A percentile compares a stretch with the other conserved stretches of the same genome.
These are phyloP conservation scores for Fusarium aywerte DNA, from an alignment of 2,329 filamentous ascomycete genomes.

Conservation along the genomic window DNA sequence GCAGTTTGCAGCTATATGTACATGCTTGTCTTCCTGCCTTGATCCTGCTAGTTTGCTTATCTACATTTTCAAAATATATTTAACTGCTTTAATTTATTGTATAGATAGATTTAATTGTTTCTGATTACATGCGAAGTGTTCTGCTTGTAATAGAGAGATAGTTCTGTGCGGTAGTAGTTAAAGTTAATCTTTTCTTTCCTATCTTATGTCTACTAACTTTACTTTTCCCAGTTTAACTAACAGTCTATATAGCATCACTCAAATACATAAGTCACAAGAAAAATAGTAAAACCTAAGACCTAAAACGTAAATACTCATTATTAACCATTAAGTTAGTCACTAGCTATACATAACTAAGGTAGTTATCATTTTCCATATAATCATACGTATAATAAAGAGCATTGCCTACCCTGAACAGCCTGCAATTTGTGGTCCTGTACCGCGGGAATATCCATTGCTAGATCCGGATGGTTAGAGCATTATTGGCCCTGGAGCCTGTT, in stretches of 20 bases:
- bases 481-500: constrained; percentile 1
- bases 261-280: not conserved
- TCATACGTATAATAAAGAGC: constrained; percentile 2
- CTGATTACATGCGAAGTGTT: no score
- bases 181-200: accelerated
- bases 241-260: not conserved
- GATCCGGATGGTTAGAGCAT: not conserved
- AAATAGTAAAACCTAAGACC: accelerated
- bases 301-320: not conserved
- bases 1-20: no score
- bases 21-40: no score
- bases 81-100: no score
- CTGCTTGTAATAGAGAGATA: no score
- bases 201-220: not conserved
- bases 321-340: not conserved
- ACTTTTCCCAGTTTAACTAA: not conserved
- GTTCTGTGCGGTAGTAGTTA: no score
- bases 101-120: no score
- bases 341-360: no score
- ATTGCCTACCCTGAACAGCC: not conserved
- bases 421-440: not conserved
- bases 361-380: not conserved
- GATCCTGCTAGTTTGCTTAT: no score
- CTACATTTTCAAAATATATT: no score
- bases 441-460: not conserved